phyloP scores from a whole-genome alignment of 2,329 filamentous ascomycete genomes.

The Fusarium subglutinans region DNA sequence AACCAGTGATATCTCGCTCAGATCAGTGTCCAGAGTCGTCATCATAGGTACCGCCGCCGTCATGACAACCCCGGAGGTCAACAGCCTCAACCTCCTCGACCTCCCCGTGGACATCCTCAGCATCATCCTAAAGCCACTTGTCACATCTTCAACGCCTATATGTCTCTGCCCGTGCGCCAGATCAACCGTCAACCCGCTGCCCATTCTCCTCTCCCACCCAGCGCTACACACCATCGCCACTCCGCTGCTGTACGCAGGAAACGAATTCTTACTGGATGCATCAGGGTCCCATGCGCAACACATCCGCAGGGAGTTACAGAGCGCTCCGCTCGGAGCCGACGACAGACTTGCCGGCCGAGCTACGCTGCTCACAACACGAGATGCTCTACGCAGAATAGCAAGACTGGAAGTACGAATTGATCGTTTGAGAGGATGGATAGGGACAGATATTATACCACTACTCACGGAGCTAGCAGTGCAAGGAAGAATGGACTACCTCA shows the following conservation, averaged over 20 bases:
- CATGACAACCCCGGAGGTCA: constrained; percentile 16
- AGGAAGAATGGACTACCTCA: constrained; percentile 43
- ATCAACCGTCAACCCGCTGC: constrained; percentile 37
- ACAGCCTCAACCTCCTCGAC: constrained; percentile 45
- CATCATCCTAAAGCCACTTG: constrained; percentile 44
- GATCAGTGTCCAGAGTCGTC: background rate
- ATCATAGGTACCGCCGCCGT: background rate
- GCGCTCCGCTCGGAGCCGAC: constrained; percentile 19
- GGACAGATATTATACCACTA: constrained; percentile 42
- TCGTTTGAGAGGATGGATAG: constrained; percentile 47
- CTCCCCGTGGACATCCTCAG: constrained; percentile 47
- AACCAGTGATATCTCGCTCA: background rate
- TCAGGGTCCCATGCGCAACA: constrained; percentile 42
- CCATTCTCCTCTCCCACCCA: constrained; percentile 47
- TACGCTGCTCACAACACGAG: constrained; percentile 37
- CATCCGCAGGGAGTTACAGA: constrained; percentile 39
- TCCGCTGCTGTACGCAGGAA: constrained; percentile 46
- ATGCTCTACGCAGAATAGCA: constrained; percentile 41
- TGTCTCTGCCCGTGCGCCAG: constrained; percentile 44
- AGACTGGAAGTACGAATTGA: constrained; percentile 44
- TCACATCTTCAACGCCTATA: constrained; percentile 39
- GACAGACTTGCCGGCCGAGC: constrained; percentile 18
- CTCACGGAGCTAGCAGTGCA: constrained; percentile 46
- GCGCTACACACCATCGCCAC: constrained; percentile 46
- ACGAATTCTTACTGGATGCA: constrained; percentile 45